A percentile compares a stretch with the other conserved stretches of the same genome.
These are phyloP conservation scores for Cryptococcus jaspeensis DNA, from an alignment of 1,284 basidiomycete species.

Conservation along the genomic window DNA sequence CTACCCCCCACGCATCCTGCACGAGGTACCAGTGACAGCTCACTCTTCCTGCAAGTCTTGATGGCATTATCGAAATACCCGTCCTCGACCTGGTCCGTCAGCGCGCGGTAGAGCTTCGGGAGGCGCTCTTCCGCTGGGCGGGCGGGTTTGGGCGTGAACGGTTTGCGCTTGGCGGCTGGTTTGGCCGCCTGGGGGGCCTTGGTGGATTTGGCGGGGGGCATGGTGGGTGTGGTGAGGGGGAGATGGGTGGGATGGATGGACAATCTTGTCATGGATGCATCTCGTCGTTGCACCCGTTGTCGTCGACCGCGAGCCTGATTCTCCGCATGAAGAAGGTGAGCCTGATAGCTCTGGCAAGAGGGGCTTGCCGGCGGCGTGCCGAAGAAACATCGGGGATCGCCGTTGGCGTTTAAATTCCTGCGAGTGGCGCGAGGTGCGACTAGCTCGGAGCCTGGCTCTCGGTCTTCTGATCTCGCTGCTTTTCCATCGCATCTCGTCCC, in stretches of 20 bases:
- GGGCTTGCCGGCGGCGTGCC: too few relatives aligned
- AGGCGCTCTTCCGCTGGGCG: constrained; percentile 61
- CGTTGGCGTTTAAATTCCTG: too few relatives aligned
- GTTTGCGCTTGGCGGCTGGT: constrained; percentile 5
- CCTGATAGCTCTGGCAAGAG: too few relatives aligned
- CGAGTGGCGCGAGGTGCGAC: too few relatives aligned
- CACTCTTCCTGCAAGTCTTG: constrained; percentile 86
- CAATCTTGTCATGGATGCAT: too few relatives aligned
- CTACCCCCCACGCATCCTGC: background rate
- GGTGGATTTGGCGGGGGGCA: background rate
- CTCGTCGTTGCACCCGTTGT: too few relatives aligned
- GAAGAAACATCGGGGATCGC: too few relatives aligned
- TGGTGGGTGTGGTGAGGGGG: background rate
- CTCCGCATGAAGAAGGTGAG: too few relatives aligned
- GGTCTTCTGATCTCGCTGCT: background rate
- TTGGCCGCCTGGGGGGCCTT: background rate
- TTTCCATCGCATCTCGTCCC: background rate
- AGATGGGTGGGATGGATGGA: background rate
- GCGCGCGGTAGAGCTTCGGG: constrained; percentile 69
- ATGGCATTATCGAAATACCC: constrained; percentile 75
- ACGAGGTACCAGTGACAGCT: constrained; percentile 33
- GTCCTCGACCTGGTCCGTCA: constrained; percentile 79
- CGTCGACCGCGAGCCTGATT: too few relatives aligned
- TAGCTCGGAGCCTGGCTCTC: background rate
- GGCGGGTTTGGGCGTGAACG: constrained; percentile 56